phyloP scores from a whole-genome alignment of 805 yeast species.

The Wickerhamomyces canadensis region DNA sequence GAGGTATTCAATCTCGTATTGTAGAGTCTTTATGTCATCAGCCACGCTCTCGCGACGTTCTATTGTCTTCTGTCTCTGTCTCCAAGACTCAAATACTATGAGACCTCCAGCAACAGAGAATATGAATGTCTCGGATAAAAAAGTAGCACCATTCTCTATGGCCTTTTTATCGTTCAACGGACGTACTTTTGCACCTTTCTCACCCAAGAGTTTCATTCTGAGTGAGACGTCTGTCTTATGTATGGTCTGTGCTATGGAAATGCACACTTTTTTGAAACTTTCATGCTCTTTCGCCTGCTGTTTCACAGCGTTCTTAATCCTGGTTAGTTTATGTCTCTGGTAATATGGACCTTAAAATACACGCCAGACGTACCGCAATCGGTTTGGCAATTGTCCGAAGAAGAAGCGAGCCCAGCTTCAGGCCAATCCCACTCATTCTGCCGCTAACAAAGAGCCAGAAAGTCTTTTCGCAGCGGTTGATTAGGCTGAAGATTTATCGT shows the following conservation, averaged over 20 bases:
- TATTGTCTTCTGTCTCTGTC: conserved; percentile 60
- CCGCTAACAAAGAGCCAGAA: too few species aligned
- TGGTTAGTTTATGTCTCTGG: too few species aligned
- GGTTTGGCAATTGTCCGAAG: conserved; percentile 78
- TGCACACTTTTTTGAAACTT: conserved; percentile 54
- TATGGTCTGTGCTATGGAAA: conserved; percentile 63
- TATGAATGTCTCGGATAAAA: conserved; percentile 70
- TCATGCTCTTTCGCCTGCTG: conserved; percentile 72
- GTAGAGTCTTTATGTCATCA: conserved; percentile 68
- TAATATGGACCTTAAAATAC: too few species aligned
- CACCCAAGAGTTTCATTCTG: conserved; percentile 44
- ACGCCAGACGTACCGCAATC: conserved; percentile 49
- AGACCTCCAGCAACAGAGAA: conserved; percentile 77
- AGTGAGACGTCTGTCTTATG: conserved; percentile 61
- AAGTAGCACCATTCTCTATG: conserved; percentile 74
- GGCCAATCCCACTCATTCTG: conserved; percentile 77
- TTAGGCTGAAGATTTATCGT: too few species aligned
- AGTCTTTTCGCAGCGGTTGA: too few species aligned
- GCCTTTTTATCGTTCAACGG: conserved; percentile 82
- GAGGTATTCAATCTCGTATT: conserved; percentile 60
- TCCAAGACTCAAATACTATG: conserved; percentile 63
- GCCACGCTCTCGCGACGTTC: conserved; percentile 57
- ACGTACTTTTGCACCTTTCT: conserved; percentile 44
- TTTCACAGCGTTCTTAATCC: conserved; percentile 53
- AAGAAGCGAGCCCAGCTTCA: conserved; percentile 65